Conservation (phyloP, 148 eudicot genomes). For the Tetragonia tetragonoides region DNA sequence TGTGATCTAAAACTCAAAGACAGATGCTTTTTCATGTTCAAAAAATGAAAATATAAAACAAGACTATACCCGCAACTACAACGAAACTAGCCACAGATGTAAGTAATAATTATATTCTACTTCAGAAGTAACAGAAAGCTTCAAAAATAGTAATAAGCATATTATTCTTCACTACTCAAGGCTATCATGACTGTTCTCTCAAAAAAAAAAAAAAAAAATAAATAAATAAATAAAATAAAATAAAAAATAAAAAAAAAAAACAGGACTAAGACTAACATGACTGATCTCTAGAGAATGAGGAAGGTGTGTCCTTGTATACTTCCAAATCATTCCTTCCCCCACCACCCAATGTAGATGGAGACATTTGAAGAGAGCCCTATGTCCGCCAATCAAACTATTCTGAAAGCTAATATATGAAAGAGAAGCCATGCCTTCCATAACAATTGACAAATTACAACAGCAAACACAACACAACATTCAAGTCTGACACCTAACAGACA, state of each 20-base stretch:
- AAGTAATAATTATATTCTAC: not conserved
- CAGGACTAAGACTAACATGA: not conserved
- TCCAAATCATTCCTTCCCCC: not conserved
- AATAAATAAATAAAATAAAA: too few relatives aligned
- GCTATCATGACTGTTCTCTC: not conserved
- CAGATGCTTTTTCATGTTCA: not conserved
- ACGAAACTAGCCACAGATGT: not conserved
- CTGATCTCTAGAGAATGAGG: not conserved
- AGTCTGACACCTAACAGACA: too few relatives aligned
- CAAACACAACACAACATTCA: too few relatives aligned
- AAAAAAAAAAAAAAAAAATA: too few relatives aligned
- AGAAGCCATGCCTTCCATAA: too few relatives aligned
- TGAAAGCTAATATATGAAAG: too few relatives aligned
- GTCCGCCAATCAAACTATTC: too few relatives aligned
- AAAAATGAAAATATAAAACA: too few relatives aligned
- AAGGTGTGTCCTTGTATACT: not conserved
- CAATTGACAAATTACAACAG: too few relatives aligned
- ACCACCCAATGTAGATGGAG: not conserved
- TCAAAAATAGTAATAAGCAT: not conserved
- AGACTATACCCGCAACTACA: not conserved
- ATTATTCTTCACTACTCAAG: not conserved
- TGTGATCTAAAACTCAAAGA: not conserved
- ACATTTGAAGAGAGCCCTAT: not conserved
- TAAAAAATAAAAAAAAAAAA: too few relatives aligned
- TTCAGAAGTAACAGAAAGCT: not conserved